These are phyloP conservation scores for Aspergillus awamori DNA, from an alignment of 2,329 filamentous ascomycete genomes.

Conservation along the genomic window DNA sequence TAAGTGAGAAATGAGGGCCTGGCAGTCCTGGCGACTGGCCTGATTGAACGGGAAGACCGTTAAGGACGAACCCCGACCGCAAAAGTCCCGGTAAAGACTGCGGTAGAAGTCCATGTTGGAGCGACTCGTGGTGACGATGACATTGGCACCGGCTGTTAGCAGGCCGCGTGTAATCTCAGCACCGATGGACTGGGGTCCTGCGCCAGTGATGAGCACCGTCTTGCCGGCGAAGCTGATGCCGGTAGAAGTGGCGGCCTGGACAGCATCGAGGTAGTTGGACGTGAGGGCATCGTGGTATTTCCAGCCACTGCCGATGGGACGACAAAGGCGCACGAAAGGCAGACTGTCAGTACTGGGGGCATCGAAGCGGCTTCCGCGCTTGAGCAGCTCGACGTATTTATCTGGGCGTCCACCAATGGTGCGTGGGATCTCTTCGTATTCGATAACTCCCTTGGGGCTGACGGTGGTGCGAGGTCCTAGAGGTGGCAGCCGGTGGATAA, in stretches of 20 bases:
- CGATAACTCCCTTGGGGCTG: not conserved
- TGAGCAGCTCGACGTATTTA: not conserved
- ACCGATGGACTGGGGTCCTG: constrained; percentile 9
- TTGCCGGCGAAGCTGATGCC: not conserved
- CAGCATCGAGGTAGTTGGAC: not conserved
- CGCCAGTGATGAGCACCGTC: constrained; percentile 11
- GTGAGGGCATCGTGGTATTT: not conserved
- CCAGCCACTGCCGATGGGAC: not conserved
- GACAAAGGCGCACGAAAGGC: not conserved
- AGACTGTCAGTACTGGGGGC: not conserved
- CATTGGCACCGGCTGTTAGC: constrained; percentile 7
- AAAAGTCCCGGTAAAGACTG: not conserved
- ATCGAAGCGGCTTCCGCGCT: not conserved
- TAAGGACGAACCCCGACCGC: constrained; percentile 7
- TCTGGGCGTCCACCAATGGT: not conserved
- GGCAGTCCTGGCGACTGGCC: constrained; percentile 7
- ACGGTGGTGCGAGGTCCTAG: not conserved
- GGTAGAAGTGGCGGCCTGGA: not conserved
- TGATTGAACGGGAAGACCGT: constrained; percentile 12
- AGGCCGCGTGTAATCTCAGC: not conserved
- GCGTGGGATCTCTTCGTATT: not conserved
- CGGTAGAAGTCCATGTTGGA: not conserved
- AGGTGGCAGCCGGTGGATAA: not conserved
- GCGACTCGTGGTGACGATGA: constrained; percentile 13
- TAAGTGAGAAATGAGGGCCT: constrained; percentile 1